phyloP scores from a whole-genome alignment of 2,329 filamentous ascomycete species.

The Teratosphaeria destructans region DNA sequence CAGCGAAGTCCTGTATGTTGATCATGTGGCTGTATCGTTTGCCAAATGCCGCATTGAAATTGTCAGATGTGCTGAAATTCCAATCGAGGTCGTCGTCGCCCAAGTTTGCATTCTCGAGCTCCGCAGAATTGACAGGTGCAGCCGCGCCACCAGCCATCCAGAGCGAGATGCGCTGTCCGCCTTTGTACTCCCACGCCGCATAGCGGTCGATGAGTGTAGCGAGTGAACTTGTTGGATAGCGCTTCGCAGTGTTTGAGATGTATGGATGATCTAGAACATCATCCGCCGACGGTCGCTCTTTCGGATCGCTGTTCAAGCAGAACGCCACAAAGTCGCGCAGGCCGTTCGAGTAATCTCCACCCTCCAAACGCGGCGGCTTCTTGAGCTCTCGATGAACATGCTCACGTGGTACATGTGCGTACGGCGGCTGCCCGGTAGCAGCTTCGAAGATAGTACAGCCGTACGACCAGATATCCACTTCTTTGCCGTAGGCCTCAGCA shows the following conservation, averaged over 20 bases:
- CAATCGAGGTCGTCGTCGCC: slow-evolving; percentile 44
- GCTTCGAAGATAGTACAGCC: slow-evolving; percentile 74
- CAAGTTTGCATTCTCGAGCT: slow-evolving; percentile 35
- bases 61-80: slow-evolving; percentile 56
- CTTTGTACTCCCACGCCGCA: slow-evolving; percentile 64
- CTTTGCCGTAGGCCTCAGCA: slow-evolving; percentile 38
- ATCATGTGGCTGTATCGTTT: slow-evolving; percentile 25
- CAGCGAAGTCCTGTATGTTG: slow-evolving; percentile 10
- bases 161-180: slow-evolving; percentile 57
- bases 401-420: slow-evolving; percentile 28
- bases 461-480: slow-evolving; percentile 72
- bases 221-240: slow-evolving; percentile 55
- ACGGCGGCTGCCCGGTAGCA: slow-evolving; percentile 64
- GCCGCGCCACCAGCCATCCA: slow-evolving; percentile 51
- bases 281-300: slow-evolving; percentile 58
- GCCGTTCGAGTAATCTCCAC: slow-evolving; percentile 57
- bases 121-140: slow-evolving; percentile 30
- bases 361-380: slow-evolving; percentile 59
- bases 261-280: slow-evolving; percentile 61
- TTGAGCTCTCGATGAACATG: slow-evolving; percentile 24
- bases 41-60: slow-evolving; percentile 41
- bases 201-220: slow-evolving; percentile 60
- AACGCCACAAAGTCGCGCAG: slow-evolving; percentile 63
- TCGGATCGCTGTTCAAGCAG: slow-evolving; percentile 59
- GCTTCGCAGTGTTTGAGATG: slow-evolving; percentile 50